Conservation (phyloP, 2,329 filamentous ascomycete species). For the Exophiala xenobiotica region DNA sequence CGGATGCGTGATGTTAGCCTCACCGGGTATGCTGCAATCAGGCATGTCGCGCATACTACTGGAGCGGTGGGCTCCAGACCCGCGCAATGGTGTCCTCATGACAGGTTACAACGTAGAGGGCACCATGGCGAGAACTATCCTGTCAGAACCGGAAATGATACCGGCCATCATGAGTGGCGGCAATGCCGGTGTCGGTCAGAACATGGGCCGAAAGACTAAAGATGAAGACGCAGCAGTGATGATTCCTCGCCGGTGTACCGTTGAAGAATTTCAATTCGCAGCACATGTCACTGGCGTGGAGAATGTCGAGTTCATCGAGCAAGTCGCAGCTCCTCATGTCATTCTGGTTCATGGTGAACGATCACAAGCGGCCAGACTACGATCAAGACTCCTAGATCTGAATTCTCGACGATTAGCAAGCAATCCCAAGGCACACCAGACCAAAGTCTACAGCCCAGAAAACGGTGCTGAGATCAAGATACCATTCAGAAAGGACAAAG, state of each 20-base stretch:
- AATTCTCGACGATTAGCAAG: constrained; percentile 56
- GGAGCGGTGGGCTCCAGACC: constrained; percentile 92
- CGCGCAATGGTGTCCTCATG: constrained; percentile 97
- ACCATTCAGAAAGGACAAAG: constrained; percentile 92
- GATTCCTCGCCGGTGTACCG: constrained; percentile 87
- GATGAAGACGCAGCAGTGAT: constrained; percentile 76
- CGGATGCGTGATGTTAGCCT: constrained; percentile 94
- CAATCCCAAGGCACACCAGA: constrained; percentile 68
- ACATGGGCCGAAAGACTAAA: constrained; percentile 61
- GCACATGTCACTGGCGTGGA: constrained; percentile 95
- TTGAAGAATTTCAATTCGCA: constrained; percentile 92
- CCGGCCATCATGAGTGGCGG: constrained; percentile 85
- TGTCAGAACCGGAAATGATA: constrained; percentile 93
- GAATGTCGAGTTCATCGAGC: constrained; percentile 95
- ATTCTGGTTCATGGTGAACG: constrained; percentile 97
- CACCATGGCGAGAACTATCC: constrained; percentile 94
- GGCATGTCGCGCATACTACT: constrained; percentile 90
- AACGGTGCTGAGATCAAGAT: constrained; percentile 96
- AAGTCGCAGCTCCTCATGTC: constrained; percentile 86
- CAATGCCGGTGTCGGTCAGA: constrained; percentile 51
- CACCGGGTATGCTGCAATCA: constrained; percentile 96
- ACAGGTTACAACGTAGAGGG: constrained; percentile 98
- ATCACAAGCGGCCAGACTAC: constrained; percentile 96
- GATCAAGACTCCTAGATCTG: constrained; percentile 89
- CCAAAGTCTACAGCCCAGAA: constrained; percentile 88